Evolutionary conservation across 345 rosid species (phyloP), one percentile per base, ranked within the genome.

Genomic region (Isatis tinctoria): DNA sequence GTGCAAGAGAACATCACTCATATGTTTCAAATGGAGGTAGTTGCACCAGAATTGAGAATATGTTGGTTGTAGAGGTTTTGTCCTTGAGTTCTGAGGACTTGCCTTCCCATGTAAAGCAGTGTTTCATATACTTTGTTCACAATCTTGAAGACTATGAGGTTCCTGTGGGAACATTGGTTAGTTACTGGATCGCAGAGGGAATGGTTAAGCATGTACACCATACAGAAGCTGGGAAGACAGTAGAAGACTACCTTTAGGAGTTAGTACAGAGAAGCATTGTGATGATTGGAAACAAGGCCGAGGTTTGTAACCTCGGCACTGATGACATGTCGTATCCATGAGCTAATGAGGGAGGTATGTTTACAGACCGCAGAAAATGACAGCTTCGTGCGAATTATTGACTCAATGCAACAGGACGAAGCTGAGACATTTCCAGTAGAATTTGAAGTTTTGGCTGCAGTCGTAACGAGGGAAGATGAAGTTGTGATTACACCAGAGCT

Each of bases 131-230:
- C 49, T 60, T 63, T 39, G 63, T 61, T 12, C 76, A 72, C 37
- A 62, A 49, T 51, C 70, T 62, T 20, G 76, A 63, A 62, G 69
- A 80, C 56, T 72, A 10, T 10, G 78, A 76, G 6, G 85, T 87
- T 70, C 75, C 78, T 2, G 59, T 51, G 0, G 79, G 68, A 30
- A 83, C 74, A 40, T 18, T 87, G 39, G 53, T 84, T 56, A 65
- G 56, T 27, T 73, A 82, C 57, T 87, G 84, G 84, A 67, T 82
- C 36, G 84, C 83, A 2, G 83, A 82, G 53, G 87, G 86, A 35
- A 26, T 86, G 36, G 60, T 83, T 24, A n/a, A 70, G 4, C 52
- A 37, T 12, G 18, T 26, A 5, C 5, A 59, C 6, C 56, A 36
- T 60, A 48, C 45, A 22, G 73, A 59, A 0, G 10, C 70, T 51